Base-by-base conservation (phyloP, 1,284 basidiomycete genomes). In the Fistulina hepatica region DNA sequence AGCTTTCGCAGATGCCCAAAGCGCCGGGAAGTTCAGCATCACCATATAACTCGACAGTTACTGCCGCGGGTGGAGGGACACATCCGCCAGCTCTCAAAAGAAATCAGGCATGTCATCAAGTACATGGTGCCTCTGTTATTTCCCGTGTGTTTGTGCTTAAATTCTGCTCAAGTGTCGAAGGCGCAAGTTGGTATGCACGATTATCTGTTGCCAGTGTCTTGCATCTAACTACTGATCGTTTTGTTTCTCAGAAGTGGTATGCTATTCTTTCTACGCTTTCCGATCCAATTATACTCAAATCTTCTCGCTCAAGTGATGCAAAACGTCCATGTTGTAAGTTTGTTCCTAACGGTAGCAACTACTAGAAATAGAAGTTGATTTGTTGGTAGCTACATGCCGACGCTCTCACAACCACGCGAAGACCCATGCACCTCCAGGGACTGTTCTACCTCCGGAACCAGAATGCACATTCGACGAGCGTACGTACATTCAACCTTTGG, bases 401-500 rank as follows among this genome's bases (percentile, higher is more conserved):
- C 70, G 77, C 27, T 80, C 77, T 15, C 75, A 79, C 59, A 65
- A 68, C 4, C 74, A 80, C 54, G 69, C 74, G 19, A 51, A 71
- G 26, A 59, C 68, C 5, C 77, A 77, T 55, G 67, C 73, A 15
- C 61, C 67, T 5, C 65, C 73, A 15, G 73, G 71, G 16, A 58
- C 64, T 2, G 59, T 61, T 27, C 50, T 76, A 33, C 69, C 75
- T 2, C 51, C 64, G 1, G 59, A 61, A 34, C 76, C 74, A 13
- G 72, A 77, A 39, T 82, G 78, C 49, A 81, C 77, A 21, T 81
- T 73, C 46, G 78, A 81, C 47, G 78, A 81, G 47, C 57, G 76
- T 72, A 44, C 16, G 57, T 52, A 15, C 12, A 20, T 33, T 22
- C 20, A 27, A 8, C 24, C 20, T 33, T 17, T 39, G 35, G 6